Conservation (phyloP, 495 filamentous ascomycete species). For the Alectoria sarmentosa region DNA sequence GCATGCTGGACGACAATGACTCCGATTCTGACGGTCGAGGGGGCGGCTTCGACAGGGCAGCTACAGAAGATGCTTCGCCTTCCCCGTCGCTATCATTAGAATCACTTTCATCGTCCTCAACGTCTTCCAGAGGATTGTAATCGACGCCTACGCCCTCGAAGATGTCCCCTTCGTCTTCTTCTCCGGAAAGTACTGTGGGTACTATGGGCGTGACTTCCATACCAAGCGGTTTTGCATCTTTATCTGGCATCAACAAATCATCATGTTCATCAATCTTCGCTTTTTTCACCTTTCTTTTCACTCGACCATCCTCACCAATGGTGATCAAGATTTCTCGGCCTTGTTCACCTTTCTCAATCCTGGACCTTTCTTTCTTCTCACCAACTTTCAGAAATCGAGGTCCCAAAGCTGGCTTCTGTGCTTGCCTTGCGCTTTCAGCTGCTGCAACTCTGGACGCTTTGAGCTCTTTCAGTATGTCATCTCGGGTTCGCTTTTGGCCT, state of each 20-base stretch:
- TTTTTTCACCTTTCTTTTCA: slow-evolving; percentile 74
- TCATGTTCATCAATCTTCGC: slow-evolving; percentile 33
- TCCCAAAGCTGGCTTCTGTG: slow-evolving; percentile 45
- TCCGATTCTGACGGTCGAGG: slow-evolving; percentile 6
- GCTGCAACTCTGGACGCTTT: slow-evolving; percentile 61
- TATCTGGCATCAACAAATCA: slow-evolving; percentile 57
- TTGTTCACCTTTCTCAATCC: slow-evolving; percentile 67
- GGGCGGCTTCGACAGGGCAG: slow-evolving; percentile 28
- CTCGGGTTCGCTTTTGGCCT: slow-evolving; percentile 64
- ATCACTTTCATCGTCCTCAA: slow-evolving; percentile 47
- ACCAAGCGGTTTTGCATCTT: slow-evolving; percentile 58
- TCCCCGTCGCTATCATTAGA: slow-evolving; percentile 47
- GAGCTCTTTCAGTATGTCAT: slow-evolving; percentile 77
- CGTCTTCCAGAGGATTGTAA: slow-evolving; percentile 77
- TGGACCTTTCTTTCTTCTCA: slow-evolving; percentile 51
- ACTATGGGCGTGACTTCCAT: slow-evolving; percentile 63
- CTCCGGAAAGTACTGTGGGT: slow-evolving; percentile 33
- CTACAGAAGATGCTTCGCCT: slow-evolving; percentile 32
- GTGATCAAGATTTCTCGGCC: slow-evolving; percentile 80
- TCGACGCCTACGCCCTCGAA: slow-evolving; percentile 82
- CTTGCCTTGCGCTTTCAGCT: slow-evolving; percentile 48
- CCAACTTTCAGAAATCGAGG: slow-evolving; percentile 79
- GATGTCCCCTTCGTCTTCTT: slow-evolving; percentile 62
- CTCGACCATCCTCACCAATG: slow-evolving; percentile 77
- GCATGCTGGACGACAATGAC: not conserved